Evolutionary conservation across 192 early-diverging fungal species (phyloP).

Genomic region (Coemansia umbellata): DNA sequence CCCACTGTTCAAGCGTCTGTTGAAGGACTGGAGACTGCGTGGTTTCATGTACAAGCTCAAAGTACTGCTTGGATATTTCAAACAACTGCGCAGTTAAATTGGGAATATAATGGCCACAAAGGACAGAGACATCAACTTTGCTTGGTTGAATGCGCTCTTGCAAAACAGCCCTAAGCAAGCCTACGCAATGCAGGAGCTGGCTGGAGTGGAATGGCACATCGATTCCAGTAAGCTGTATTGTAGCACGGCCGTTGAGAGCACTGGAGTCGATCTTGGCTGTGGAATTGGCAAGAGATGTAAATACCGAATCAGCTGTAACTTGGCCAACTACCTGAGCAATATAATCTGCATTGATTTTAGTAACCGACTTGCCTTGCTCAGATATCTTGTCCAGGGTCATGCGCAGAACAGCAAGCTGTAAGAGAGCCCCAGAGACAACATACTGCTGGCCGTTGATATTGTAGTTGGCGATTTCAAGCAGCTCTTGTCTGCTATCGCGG

Average conservation of each 20-base stretch:
- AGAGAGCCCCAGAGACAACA: constrained; percentile 78
- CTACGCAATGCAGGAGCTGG: not conserved
- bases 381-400: constrained; percentile 80
- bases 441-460: constrained; percentile 95
- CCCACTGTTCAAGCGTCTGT: not conserved
- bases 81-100: constrained; percentile 92
- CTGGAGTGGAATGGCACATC: constrained; percentile 80
- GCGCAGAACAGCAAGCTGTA: constrained; percentile 76
- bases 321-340: no score
- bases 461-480: constrained; percentile 94
- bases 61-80: constrained; percentile 69
- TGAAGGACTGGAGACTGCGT: not conserved
- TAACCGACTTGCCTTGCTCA: constrained; percentile 62
- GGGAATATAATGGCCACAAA: constrained; percentile 83
- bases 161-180: not conserved
- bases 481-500: constrained; percentile 60
- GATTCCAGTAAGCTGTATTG: constrained; percentile 84
- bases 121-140: constrained; percentile 9
- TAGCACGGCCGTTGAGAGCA: constrained; percentile 77
- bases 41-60: constrained; percentile 62
- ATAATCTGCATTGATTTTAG: constrained; percentile 72
- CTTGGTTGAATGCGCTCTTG: not conserved
- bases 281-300: constrained; percentile 55
- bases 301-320: not conserved
- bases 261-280: constrained; percentile 39